These are phyloP conservation scores for Globisporangium parvum DNA, from an alignment of 352 stramenopile species.

Conservation along the genomic window DNA sequence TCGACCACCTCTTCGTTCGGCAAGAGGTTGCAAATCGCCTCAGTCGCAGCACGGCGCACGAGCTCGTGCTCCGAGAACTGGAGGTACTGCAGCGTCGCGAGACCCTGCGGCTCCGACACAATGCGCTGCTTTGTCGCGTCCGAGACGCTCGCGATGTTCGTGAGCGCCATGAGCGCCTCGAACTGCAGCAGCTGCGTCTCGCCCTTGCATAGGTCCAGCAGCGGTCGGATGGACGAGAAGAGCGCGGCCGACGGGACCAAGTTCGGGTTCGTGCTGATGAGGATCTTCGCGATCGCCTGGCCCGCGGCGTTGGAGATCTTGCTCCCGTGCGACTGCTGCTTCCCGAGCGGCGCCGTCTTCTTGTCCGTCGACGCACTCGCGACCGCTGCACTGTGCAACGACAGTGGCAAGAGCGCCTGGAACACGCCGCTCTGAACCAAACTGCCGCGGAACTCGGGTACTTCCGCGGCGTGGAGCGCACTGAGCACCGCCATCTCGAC, in stretches of 20 bases:
- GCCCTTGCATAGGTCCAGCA: constrained; percentile 93
- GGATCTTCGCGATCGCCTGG: constrained; percentile 93
- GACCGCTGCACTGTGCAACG: constrained; percentile 17
- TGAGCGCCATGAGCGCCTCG: constrained; percentile 95
- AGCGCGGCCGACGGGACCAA: constrained; percentile 75
- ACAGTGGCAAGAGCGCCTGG: constrained; percentile 62
- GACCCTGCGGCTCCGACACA: constrained; percentile 50
- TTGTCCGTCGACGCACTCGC: constrained; percentile 1
- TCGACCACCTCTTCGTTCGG: constrained; percentile 91
- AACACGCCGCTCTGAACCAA: constrained; percentile 78
- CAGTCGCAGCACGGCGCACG: constrained; percentile 94
- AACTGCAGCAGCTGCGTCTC: constrained; percentile 90
- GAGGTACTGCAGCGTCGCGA: constrained; percentile 78
- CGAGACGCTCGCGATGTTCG: constrained; percentile 93
- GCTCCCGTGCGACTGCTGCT: constrained; percentile 46
- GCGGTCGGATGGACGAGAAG: constrained; percentile 70
- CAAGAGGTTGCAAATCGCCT: constrained; percentile 96
- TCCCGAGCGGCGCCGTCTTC: constrained; percentile 27
- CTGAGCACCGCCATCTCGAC: constrained; percentile 70
- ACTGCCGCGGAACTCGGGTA: constrained; percentile 55
- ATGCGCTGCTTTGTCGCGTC: constrained; percentile 93
- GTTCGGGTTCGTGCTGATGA: constrained; percentile 96
- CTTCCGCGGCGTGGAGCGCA: constrained; percentile 63
- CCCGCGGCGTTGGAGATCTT: constrained; percentile 86
- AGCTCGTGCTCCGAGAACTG: constrained; percentile 98